Evolutionary conservation across 352 stramenopile species (phyloP).

Genomic region (Stramenopiles sp.): DNA sequence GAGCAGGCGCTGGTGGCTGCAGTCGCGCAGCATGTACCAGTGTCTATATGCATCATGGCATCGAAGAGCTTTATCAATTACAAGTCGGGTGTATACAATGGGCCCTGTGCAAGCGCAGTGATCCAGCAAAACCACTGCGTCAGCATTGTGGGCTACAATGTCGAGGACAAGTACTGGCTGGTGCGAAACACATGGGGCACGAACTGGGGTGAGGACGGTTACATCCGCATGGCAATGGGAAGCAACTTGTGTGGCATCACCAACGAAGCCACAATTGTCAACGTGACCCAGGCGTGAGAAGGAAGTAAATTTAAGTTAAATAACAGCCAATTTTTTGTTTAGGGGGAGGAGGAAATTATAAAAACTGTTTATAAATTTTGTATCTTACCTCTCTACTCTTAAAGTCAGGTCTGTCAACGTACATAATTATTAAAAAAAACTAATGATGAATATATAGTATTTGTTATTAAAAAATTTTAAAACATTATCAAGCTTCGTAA

Average conservation of each 20-base stretch:
- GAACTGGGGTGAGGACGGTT: constrained; percentile 40
- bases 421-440: too few species aligned
- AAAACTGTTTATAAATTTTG: too few species aligned
- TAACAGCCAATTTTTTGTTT: too few species aligned
- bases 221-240: constrained; percentile 57
- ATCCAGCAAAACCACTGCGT: neutral
- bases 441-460: too few species aligned
- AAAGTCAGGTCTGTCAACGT: too few species aligned
- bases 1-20: constrained; percentile 56
- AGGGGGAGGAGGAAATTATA: too few species aligned
- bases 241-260: constrained; percentile 84
- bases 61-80: neutral
- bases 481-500: too few species aligned
- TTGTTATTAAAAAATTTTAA: too few species aligned
- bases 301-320: too few species aligned
- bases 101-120: neutral
- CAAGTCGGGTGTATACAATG: neutral
- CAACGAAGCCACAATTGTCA: constrained; percentile 36
- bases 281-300: too few species aligned
- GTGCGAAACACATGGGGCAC: constrained; percentile 39
- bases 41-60: constrained; percentile 48
- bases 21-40: constrained; percentile 46
- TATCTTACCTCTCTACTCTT: too few species aligned
- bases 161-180: neutral
- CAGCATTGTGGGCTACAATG: neutral